Evolutionary conservation across 768 basidiomycete genomes (phyloP).

Genomic region (Butyriboletus loyo): DNA sequence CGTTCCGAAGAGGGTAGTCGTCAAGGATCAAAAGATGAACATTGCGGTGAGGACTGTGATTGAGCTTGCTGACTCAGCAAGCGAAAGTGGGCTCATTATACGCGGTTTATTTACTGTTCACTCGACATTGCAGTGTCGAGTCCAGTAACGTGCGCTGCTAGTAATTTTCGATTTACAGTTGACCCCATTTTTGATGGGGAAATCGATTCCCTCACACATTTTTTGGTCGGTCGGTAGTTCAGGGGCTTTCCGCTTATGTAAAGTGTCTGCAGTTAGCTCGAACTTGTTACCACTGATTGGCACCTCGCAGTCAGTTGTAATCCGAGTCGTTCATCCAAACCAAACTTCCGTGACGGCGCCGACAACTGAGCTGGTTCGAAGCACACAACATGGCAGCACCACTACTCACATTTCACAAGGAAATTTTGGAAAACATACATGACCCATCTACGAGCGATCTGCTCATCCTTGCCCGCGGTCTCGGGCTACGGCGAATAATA

Average conservation of each 20-base stretch:
- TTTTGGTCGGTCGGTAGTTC: too few species aligned
- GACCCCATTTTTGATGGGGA: too few species aligned
- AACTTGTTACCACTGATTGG: not conserved
- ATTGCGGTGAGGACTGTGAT: not conserved
- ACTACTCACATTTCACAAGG: slow-evolving; percentile 65
- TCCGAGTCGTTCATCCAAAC: slow-evolving; percentile 1
- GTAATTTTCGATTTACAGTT: too few species aligned
- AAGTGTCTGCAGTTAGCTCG: too few species aligned
- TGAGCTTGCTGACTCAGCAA: slow-evolving; percentile 16
- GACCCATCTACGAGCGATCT: slow-evolving; percentile 74
- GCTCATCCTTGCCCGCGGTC: slow-evolving; percentile 80
- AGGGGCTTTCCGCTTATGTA: slow-evolving; percentile 7
- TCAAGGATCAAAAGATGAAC: not conserved
- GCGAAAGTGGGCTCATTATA: slow-evolving; percentile 5
- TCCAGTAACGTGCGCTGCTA: too few species aligned
- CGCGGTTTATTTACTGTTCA: not conserved
- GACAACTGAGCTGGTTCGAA: not conserved
- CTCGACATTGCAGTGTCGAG: not conserved
- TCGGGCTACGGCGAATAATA: slow-evolving; percentile 80
- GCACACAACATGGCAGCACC: slow-evolving; percentile 21
- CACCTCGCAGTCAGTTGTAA: not conserved
- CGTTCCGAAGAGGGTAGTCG: not conserved
- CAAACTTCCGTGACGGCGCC: not conserved
- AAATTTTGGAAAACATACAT: slow-evolving; percentile 64
- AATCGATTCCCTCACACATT: too few species aligned